A percentile compares a stretch with the other conserved stretches of the same genome.
phyloP scores from a whole-genome alignment of 306 rosid genomes.

The Rubus idaeus region DNA sequence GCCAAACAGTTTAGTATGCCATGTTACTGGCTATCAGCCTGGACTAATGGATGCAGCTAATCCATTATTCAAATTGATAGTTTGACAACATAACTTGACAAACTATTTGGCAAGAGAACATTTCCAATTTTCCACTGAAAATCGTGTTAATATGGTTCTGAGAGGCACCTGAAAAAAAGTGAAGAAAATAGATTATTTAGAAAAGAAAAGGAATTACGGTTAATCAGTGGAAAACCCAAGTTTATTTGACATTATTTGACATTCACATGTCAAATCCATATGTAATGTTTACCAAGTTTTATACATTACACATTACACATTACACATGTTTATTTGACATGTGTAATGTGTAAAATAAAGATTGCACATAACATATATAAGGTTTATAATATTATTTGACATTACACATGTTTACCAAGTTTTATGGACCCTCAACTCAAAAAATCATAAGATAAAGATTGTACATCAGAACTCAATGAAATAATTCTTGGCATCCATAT shows the following conservation, averaged over 20 bases:
- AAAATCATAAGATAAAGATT: background rate
- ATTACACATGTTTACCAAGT: background rate
- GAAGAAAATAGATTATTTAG: background rate
- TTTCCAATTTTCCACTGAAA: background rate
- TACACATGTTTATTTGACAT: too few species aligned
- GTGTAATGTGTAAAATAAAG: too few species aligned
- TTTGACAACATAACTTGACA: background rate
- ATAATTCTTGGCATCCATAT: background rate
- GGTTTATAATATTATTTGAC: background rate
- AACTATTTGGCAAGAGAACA: too few species aligned
- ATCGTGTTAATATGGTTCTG: slow-evolving; percentile 1
- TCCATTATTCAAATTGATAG: background rate
- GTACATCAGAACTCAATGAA: background rate
- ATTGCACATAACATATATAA: too few species aligned
- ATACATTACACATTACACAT: too few species aligned
- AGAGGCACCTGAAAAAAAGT: background rate
- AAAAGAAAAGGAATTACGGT: background rate
- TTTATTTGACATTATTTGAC: too few species aligned
- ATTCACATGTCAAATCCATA: too few species aligned
- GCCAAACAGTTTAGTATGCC: background rate
- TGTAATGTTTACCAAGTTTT: too few species aligned
- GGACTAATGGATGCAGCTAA: too few species aligned
- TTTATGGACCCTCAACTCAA: background rate
- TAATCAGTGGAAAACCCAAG: too few species aligned
- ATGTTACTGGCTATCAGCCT: background rate